phyloP scores from a whole-genome alignment of 768 basidiomycete species.

The Trametes meyenii region DNA sequence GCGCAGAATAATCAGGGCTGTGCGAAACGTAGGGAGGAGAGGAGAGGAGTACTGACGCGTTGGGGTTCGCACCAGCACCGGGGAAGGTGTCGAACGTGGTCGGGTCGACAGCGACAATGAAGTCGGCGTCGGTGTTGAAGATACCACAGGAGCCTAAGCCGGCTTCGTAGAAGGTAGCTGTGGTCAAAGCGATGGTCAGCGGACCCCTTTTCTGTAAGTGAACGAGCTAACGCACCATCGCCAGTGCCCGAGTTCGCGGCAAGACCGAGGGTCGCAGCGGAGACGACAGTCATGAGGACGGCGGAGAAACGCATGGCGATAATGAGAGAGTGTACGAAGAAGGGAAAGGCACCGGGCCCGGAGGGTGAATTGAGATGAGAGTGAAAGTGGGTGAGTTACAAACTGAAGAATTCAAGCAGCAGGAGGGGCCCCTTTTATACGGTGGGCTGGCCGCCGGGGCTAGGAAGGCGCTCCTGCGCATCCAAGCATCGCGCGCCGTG shows the following conservation, averaged over 20 bases:
- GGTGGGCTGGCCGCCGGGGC: no score
- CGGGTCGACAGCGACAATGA: constrained; percentile 41
- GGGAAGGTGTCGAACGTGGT: constrained; percentile 34
- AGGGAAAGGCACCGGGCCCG: constrained; percentile 12
- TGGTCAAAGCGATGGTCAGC: background rate
- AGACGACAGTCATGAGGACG: constrained; percentile 16
- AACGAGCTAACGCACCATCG: constrained; percentile 12
- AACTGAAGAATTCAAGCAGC: constrained; percentile 13
- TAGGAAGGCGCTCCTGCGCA: background rate
- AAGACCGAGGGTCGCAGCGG: constrained; percentile 10
- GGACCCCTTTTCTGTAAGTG: background rate
- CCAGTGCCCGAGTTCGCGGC: constrained; percentile 14
- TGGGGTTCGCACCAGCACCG: constrained; percentile 24
- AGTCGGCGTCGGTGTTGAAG: constrained; percentile 34
- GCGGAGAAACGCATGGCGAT: constrained; percentile 21
- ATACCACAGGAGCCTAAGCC: constrained; percentile 48
- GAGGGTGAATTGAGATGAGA: constrained; percentile 19
- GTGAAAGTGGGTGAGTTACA: constrained; percentile 25
- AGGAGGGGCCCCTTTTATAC: constrained; percentile 10
- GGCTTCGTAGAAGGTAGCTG: constrained; percentile 36
- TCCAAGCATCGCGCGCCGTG: background rate
- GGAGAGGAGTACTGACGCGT: constrained; percentile 11
- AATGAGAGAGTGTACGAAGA: constrained; percentile 11
- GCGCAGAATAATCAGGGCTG: constrained; percentile 25
- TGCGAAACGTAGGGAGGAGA: no score